Conservation (phyloP, 2,329 filamentous ascomycete genomes). For the Ascochyta clinopodiicola region DNA sequence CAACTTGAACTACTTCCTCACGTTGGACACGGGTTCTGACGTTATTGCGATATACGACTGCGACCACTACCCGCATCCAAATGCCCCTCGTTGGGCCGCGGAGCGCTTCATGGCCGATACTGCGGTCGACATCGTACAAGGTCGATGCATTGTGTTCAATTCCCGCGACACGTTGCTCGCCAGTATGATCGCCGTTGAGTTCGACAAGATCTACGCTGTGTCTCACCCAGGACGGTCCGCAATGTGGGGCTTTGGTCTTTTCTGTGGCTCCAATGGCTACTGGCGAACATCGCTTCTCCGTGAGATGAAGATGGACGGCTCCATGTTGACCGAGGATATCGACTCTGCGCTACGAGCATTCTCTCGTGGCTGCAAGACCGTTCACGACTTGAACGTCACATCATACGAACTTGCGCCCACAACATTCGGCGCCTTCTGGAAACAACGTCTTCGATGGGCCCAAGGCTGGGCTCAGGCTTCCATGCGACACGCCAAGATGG, state of each 20-base stretch:
- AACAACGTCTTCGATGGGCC: conserved; percentile 59
- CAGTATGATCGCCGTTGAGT: conserved; percentile 58
- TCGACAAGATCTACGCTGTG: conserved; percentile 61
- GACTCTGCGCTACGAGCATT: conserved; percentile 57
- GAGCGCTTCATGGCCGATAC: conserved; percentile 54
- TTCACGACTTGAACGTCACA: conserved; percentile 58
- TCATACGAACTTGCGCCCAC: conserved; percentile 59
- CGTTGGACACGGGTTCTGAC: conserved; percentile 53
- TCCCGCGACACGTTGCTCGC: conserved; percentile 53
- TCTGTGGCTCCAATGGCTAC: conserved; percentile 59
- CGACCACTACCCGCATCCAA: conserved; percentile 59
- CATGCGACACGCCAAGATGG: conserved; percentile 51
- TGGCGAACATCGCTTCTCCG: conserved; percentile 55
- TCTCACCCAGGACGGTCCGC: conserved; percentile 57
- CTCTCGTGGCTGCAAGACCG: conserved; percentile 51
- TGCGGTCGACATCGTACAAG: conserved; percentile 57
- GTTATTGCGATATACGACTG: conserved; percentile 59
- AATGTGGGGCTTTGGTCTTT: conserved; percentile 58
- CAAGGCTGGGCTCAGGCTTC: conserved; percentile 60
- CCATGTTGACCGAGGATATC: conserved; percentile 60
- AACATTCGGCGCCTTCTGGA: conserved; percentile 55
- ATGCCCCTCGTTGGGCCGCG: conserved; percentile 57
- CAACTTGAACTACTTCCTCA: conserved; percentile 59
- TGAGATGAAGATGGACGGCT: conserved; percentile 58
- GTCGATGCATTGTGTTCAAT: conserved; percentile 59